Base-by-base conservation (phyloP, 441 rosid genomes). In the Gossypium davidsonii region DNA sequence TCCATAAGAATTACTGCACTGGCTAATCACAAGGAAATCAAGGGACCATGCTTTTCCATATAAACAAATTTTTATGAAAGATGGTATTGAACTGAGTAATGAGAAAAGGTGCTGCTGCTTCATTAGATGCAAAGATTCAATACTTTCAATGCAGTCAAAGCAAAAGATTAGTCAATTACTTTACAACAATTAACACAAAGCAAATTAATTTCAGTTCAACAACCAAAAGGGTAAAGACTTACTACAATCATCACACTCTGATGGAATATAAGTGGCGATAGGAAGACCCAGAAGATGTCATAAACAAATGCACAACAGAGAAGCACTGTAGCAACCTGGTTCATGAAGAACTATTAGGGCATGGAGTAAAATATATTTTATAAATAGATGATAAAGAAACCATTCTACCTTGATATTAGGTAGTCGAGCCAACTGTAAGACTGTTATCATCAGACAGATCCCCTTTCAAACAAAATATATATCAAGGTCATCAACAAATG, bases 271-370 rank as follows among this genome's bases (percentile, higher is more conserved):
- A 90, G 59, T 8, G 97, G 98, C 42, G 99, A 96, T 58, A 96
- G 3, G 76, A 96, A 96, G 73, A 96, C 99, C 99, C 98, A 96
- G 76, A 96, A 96, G 88, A 96, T 96, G 85, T 96, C 99, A 80
- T 96, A 96, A 70, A 90, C 75, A 86, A 93, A 96, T 42, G 97
- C 97, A 67, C 99, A 93, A 65, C 94, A 89, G 42, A 96, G 93
- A 75, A 96, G 96, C 18, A 93, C 94, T 9, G 98, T 78, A 53
- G 99, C 99, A 83, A 96, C 99, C 99, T 96, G 85, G 75, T 68
- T 71, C 55, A 65, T 67, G 66, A 79, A 79, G 69, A 69, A 85
- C 70, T 23, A 76, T 87, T 73, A 83, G 80, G 59, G 7, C 72
- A 26, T 66, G 57, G 52, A 39, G 42, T 37, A 34, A 67, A 23